Evolutionary conservation across 768 basidiomycete species (phyloP), one percentile per base, ranked within the genome.

Genomic region (Boletus subcaerulescens): DNA sequence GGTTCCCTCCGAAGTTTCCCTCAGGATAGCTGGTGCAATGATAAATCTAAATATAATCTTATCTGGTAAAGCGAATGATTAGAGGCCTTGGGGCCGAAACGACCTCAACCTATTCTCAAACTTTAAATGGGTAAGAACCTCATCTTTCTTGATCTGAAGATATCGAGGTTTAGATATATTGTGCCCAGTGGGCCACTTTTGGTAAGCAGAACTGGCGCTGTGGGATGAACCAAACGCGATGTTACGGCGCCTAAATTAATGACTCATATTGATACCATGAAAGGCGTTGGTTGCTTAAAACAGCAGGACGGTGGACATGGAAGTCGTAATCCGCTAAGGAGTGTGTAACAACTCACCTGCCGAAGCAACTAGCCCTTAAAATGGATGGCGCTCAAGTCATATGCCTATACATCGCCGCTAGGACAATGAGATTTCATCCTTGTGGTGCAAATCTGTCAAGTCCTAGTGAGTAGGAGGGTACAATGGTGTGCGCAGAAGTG

Each of bases 321-420:
- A 87, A 86, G 85, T 86, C 82, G 80, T 81, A 86, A 86, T 74
- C 85, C 82, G 82, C 85, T 86, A 86, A 86, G 85, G 84, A 86
- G 83, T 86, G 84, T 86, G 84, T 85, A 85, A 86, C 84, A 86
- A 87, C 85, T 87, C 84, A 87, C 85, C 86, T 86, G 86, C 86
- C 83, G 84, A 89, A 89, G 85, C 81, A 86, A 87, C 85, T 87
- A 85, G 85, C n/a, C 86, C 84, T 87, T 83, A 87, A 87, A 87
- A 87, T 87, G 85, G 86, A 87, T 87, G 86, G 86, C 85, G 85
- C 86, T 88, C 80, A 86, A 87, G 84, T 80, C 80, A 74, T n/a
- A n/a, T n/a, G n/a, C n/a, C n/a, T n/a, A n/a, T n/a, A n/a, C n/a
- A n/a, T n/a, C n/a, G n/a, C n/a, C n/a, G n/a, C n/a, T n/a, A n/a